These are phyloP conservation scores for Phaeophleospora eucalypticola DNA, from an alignment of 2,329 filamentous ascomycete species.

Conservation along the genomic window DNA sequence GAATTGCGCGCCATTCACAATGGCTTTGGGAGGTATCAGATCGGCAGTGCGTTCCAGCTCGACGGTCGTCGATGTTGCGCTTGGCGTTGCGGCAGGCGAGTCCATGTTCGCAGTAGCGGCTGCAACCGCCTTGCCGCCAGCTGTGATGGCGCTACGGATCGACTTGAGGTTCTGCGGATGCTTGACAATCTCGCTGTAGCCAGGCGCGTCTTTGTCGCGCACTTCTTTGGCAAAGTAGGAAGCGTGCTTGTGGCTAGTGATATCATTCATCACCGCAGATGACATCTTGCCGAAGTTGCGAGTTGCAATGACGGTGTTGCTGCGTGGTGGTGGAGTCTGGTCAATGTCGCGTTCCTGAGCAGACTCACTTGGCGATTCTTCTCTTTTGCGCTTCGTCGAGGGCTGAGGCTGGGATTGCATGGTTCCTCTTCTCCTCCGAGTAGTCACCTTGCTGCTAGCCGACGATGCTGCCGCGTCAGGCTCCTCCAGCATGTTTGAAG, in stretches of 20 bases:
- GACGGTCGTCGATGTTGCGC: conserved; percentile 36
- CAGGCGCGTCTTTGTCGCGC: conserved; percentile 47
- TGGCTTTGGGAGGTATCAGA: conserved; percentile 77
- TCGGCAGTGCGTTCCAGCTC: conserved; percentile 70
- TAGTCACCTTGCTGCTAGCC: conserved; percentile 24
- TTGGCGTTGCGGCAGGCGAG: conserved; percentile 57
- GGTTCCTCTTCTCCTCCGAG: conserved; percentile 33
- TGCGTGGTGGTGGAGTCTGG: conserved; percentile 23
- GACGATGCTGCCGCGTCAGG: conserved; percentile 27
- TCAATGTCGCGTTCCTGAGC: conserved; percentile 14
- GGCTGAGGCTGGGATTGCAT: conserved; percentile 28
- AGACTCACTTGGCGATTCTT: conserved; percentile 22
- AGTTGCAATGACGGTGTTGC: conserved; percentile 40
- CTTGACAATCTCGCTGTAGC: conserved; percentile 51
- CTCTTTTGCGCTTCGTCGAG: conserved; percentile 41
- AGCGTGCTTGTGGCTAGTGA: conserved; percentile 49
- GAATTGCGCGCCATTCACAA: conserved; percentile 88
- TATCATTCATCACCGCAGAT: conserved; percentile 49
- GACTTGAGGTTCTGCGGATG: conserved; percentile 50
- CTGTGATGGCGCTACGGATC: conserved; percentile 46
- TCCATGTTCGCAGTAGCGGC: conserved; percentile 42
- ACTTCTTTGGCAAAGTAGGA: conserved; percentile 49
- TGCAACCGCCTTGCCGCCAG: conserved; percentile 56
- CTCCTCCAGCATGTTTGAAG: conserved; percentile 40
- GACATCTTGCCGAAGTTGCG: conserved; percentile 49